Percentiles rank a stretch among this genome's conserved stretches.
These are phyloP conservation scores for Taxillus chinensis DNA, from an alignment of 164 flowering plant genomes.

Conservation along the genomic window DNA sequence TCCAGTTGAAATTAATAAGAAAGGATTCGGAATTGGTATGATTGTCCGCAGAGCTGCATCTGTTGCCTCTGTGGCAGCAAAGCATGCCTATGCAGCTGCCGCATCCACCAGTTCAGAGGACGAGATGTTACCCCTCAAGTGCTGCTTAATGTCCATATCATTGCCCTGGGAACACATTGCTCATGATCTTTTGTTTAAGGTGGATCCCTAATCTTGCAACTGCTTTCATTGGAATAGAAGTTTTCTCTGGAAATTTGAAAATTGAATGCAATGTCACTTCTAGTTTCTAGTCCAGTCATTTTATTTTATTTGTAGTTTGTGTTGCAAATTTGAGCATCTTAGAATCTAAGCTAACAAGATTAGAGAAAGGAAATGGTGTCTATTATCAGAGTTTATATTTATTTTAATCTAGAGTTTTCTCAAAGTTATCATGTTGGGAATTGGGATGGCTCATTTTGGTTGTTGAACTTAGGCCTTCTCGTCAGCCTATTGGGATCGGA, in stretches of 20 bases:
- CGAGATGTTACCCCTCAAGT: slow-evolving; percentile 80
- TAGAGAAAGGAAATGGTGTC: too few relatives aligned
- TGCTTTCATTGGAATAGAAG: neutral
- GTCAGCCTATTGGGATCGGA: too few relatives aligned
- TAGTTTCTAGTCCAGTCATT: too few relatives aligned
- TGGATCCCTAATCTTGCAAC: slow-evolving; percentile 11
- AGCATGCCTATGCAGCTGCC: slow-evolving; percentile 88
- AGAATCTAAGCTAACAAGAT: too few relatives aligned
- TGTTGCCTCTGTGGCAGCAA: slow-evolving; percentile 85
- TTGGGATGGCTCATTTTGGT: too few relatives aligned
- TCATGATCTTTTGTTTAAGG: slow-evolving; percentile 91
- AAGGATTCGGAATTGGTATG: slow-evolving; percentile 59
- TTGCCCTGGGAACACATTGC: slow-evolving; percentile 96
- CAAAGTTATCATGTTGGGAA: too few relatives aligned
- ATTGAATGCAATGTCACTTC: neutral
- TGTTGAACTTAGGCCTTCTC: too few relatives aligned
- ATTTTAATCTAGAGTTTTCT: too few relatives aligned
- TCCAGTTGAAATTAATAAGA: slow-evolving; percentile 46
- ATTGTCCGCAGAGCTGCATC: slow-evolving; percentile 86
- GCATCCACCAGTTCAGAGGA: slow-evolving; percentile 38
- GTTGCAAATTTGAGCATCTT: too few relatives aligned
- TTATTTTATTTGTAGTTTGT: too few relatives aligned
- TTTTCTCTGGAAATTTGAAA: neutral
- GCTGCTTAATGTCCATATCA: slow-evolving; percentile 93
- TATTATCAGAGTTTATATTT: too few relatives aligned